Evolutionary conservation across 2,329 filamentous ascomycete genomes (phyloP), one percentile per base, ranked within the genome.

Genomic region (Monosporascus sp.): DNA sequence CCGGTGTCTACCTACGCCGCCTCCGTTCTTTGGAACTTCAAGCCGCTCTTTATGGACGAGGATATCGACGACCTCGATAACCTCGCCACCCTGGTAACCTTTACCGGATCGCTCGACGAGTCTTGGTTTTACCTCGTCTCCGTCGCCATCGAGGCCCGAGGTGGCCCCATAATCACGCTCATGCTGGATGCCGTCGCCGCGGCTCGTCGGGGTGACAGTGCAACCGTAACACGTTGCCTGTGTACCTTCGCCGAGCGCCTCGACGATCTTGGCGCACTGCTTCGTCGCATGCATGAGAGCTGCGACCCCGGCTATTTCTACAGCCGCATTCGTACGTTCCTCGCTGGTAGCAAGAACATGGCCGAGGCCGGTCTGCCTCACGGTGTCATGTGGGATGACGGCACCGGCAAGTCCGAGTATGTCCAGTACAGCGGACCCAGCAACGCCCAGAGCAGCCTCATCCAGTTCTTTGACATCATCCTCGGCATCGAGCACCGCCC

Each of bases 81-180:
- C 64, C 80, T 99, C 52, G 86, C 90, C 41, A 94, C 90, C 2
- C 78, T 97, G 56, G 84, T 86, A 64, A 97, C 94, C 17, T 95
- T 97, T 67, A 97, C 94, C 17, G 94, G 94, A 49, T 92, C 91
- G 7, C 78, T 96, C 52, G 94, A 99, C 68, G 94, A 99, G 74
- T 96, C 94, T 58, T 99, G 94, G 94, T 99, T 99, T 69, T 99
- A 97, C 69, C 79, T 99, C 14, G 85, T 97, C 50, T 97, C 91
- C 0, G 89, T 97, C 3, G 94, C 93, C 57, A 97, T 99, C 59
- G 94, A 99, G 73, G 91, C 92, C 52, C 87, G 91, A 52, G 93
- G 91, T 26, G 94, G 87, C 0, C 89, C 91, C 3, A 88, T 92
- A 54, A 86, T 99, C 51, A 86, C 91, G 0, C 75, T 96, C 54